Conservation (phyloP, 2,329 filamentous ascomycete genomes). For the Exophiala sp. region DNA sequence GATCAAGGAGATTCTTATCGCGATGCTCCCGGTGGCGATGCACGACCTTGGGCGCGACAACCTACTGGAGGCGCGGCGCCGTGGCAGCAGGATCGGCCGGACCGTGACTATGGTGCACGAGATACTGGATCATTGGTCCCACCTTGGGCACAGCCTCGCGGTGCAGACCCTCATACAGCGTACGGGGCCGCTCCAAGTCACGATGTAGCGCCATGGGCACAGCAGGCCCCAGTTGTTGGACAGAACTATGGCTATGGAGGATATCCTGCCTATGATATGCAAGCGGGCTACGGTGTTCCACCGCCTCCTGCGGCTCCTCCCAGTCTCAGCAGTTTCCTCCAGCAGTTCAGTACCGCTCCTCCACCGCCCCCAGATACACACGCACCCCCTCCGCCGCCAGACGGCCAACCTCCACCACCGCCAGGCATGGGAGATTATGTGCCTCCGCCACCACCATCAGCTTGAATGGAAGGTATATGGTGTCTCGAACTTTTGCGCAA, state of each 20-base stretch:
- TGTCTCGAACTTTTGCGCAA: no score
- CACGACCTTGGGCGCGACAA: slow-evolving; percentile 41
- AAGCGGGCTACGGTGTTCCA: slow-evolving; percentile 39
- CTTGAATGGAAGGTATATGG: no score
- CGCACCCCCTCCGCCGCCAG: slow-evolving; percentile 38
- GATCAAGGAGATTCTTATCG: slow-evolving; percentile 33
- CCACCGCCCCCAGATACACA: slow-evolving; percentile 47
- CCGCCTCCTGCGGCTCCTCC: slow-evolving; percentile 47
- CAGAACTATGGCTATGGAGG: slow-evolving; percentile 54
- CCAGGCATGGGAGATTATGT: slow-evolving; percentile 20
- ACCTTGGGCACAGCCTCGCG: slow-evolving; percentile 33
- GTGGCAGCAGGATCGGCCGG: slow-evolving; percentile 54
- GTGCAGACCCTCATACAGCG: slow-evolving; percentile 39
- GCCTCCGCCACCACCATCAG: slow-evolving; percentile 20
- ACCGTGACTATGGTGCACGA: slow-evolving; percentile 41
- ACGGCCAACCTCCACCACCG: slow-evolving; percentile 21
- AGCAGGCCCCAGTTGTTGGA: slow-evolving; percentile 43
- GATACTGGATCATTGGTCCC: slow-evolving; percentile 34
- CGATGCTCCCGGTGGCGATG: slow-evolving; percentile 44
- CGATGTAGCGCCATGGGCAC: slow-evolving; percentile 55
- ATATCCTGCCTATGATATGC: slow-evolving; percentile 43
- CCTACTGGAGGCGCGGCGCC: slow-evolving; percentile 52
- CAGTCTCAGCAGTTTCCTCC: slow-evolving; percentile 56
- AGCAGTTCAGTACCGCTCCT: slow-evolving; percentile 52
- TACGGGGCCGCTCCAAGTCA: slow-evolving; percentile 38